Conservation (phyloP, 768 basidiomycete species). For the Piloderma croceum region DNA sequence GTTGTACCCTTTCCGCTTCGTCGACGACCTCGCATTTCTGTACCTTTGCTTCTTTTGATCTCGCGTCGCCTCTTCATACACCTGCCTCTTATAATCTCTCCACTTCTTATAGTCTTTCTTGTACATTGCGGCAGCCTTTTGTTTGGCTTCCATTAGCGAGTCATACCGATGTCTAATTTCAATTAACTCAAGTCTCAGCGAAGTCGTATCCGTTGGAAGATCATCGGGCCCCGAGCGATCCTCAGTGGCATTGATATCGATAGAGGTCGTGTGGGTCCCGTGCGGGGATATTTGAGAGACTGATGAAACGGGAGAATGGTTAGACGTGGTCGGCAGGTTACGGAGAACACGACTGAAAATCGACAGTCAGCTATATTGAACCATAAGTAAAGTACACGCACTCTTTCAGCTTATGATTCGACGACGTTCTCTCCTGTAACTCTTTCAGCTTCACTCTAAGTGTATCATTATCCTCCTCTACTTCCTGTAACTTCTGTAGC, state of each 20-base stretch:
- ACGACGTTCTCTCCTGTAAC: conserved; percentile 20
- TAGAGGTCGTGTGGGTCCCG: too few species aligned
- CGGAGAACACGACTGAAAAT: not conserved
- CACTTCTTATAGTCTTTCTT: conserved; percentile 51
- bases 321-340: not conserved
- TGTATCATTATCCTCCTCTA: conserved; percentile 17
- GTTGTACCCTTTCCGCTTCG: conserved; percentile 18
- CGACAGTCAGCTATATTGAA: not conserved
- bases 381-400: conserved; percentile 12
- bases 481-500: not conserved
- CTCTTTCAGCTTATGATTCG: conserved; percentile 16
- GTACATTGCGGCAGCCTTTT: conserved; percentile 42
- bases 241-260: not conserved
- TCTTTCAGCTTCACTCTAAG: conserved; percentile 17
- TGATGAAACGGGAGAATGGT: too few species aligned
- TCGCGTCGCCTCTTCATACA: conserved; percentile 31
- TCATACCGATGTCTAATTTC: conserved; percentile 40
- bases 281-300: too few species aligned
- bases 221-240: not conserved
- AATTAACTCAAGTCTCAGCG: conserved; percentile 27
- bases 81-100: conserved; percentile 40
- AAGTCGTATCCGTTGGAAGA: conserved; percentile 1
- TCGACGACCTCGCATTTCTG: conserved; percentile 13
- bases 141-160: conserved; percentile 36
- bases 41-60: conserved; percentile 26